These are phyloP conservation scores for Dryadomyces sulphureus DNA, from an alignment of 2,329 filamentous ascomycete genomes.

Conservation along the genomic window DNA sequence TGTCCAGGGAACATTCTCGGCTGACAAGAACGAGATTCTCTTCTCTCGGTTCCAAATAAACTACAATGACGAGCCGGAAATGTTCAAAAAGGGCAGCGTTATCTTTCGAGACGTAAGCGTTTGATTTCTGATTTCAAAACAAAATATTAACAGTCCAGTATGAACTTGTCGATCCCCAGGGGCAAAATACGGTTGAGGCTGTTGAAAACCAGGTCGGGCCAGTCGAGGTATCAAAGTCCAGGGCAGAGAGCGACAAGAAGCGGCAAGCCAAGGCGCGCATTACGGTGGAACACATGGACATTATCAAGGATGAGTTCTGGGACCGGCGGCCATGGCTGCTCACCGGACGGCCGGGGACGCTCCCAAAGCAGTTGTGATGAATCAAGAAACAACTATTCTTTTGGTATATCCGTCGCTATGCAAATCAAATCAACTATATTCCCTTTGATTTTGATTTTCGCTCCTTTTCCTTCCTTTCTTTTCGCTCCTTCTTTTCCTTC, in stretches of 20 bases:
- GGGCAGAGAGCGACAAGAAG: conserved; percentile 72
- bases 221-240: conserved; percentile 55
- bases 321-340: conserved; percentile 70
- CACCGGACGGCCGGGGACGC: conserved; percentile 56
- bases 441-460: background rate
- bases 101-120: conserved; percentile 61
- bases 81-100: conserved; percentile 87
- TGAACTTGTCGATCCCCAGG: conserved; percentile 48
- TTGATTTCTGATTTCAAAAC: too few species aligned
- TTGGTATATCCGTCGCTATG: background rate
- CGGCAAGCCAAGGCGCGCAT: conserved; percentile 65
- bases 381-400: background rate
- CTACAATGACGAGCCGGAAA: conserved; percentile 91
- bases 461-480: background rate
- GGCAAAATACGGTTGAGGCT: conserved; percentile 28
- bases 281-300: conserved; percentile 73
- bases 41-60: conserved; percentile 84
- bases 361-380: conserved; percentile 37
- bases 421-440: background rate
- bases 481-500: conserved; percentile 10
- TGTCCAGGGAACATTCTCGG: conserved; percentile 59
- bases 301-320: conserved; percentile 96
- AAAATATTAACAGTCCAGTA: conserved; percentile 32
- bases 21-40: conserved; percentile 92
- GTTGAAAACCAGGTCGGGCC: conserved; percentile 37